phyloP scores from a whole-genome alignment of 768 basidiomycete species.

The Phanerodontia chrysosporium region DNA sequence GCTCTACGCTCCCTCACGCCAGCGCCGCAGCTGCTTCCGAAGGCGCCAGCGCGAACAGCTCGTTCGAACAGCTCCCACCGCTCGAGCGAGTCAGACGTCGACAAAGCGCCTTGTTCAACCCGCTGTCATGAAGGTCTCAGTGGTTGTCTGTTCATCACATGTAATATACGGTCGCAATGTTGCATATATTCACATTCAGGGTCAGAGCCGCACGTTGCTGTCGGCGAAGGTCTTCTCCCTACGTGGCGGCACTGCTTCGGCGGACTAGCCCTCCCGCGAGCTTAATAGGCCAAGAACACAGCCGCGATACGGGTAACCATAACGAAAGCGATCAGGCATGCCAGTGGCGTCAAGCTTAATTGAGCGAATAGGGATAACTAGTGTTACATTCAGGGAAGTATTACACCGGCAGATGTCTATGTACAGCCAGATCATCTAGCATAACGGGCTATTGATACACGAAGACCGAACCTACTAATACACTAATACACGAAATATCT shows the following conservation, averaged over 20 bases:
- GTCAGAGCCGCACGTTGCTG: no score
- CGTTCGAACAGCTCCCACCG: slow-evolving; percentile 53
- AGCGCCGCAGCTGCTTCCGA: slow-evolving; percentile 10
- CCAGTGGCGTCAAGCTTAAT: no score
- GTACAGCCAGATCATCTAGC: not conserved
- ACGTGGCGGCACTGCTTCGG: no score
- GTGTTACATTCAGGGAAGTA: not conserved
- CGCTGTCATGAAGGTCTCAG: not conserved
- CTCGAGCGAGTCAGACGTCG: slow-evolving; percentile 63
- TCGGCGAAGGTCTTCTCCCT: no score
- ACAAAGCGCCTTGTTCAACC: slow-evolving; percentile 29
- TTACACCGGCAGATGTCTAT: not conserved
- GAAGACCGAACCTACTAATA: not conserved
- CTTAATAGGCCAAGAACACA: no score
- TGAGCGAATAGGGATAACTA: no score
- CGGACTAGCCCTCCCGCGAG: no score
- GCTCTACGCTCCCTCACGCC: not conserved
- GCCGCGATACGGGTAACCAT: no score
- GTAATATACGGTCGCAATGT: not conserved
- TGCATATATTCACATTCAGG: not conserved
- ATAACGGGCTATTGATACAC: not conserved
- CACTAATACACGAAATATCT: not conserved
- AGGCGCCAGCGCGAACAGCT: slow-evolving; percentile 34
- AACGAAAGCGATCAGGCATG: no score
- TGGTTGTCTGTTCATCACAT: not conserved